Evolutionary conservation across 305 asterid species (phyloP), one percentile per base, ranked within the genome.

Genomic region (Fraxinus greggii): DNA sequence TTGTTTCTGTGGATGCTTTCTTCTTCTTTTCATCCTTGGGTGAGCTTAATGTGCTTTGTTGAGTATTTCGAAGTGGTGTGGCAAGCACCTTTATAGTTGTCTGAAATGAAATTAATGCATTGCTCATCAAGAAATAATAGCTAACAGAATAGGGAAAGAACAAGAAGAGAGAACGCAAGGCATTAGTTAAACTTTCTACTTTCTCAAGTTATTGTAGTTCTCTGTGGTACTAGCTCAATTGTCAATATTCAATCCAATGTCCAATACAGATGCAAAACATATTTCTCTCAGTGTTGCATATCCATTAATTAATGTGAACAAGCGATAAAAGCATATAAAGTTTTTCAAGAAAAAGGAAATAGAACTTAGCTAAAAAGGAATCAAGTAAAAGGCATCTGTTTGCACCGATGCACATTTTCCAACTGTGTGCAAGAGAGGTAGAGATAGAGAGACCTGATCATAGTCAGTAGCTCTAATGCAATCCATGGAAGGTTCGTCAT

Each of bases 41-140:
- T 67, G 91, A 67, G 80, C 79, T 85, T 79, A 87, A 28, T 48
- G 90, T 33, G 65, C 83, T 85, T 26, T 81, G 85, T 80, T 86
- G 89, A 63, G 89, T 54, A 80, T 81, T 77, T 36, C 95, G 88
- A 72, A 90, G 87, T 80, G 99, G 95, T 21, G 97, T 93, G 6
- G 93, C 97, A 17, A 92, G 93, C 88, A 92, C 95, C 84, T 93
- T 89, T 83, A 90, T 87, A 51, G 95, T 82, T n/a, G 87, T 90
- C 98, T 96, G 93, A 21, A 83, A 83, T 78, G 38, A 84, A 48
- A 77, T 35, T 59, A 23, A 23, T 54, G 40, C 67, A 79, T 40
- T 65, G 12, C 42, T 63, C 42, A 45, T 77, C 83, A 74, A 29
- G 73, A 85, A 83, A 76, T 36, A 69, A 33, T n/a, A 32, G 56